phyloP scores from a whole-genome alignment of 441 rosid species.

The Bruguiera hainesii region DNA sequence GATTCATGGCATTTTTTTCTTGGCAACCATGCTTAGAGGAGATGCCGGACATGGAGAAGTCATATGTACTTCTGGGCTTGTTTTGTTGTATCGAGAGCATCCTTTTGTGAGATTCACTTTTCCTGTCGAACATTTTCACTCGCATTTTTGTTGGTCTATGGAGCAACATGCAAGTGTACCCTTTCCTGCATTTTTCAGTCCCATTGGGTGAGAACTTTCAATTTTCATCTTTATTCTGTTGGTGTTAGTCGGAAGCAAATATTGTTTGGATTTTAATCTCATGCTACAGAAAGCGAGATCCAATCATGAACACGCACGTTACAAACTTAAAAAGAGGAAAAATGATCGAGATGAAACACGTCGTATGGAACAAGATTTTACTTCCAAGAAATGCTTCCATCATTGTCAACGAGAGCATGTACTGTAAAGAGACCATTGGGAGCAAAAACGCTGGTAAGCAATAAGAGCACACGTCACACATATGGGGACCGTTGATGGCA shows the following conservation, averaged over 20 bases:
- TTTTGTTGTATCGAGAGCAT: slow-evolving; percentile 19
- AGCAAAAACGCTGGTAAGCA: no score
- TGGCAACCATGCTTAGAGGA: background rate
- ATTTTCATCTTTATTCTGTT: background rate
- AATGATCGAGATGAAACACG: no score
- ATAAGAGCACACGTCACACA: no score
- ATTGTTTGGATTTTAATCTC: background rate
- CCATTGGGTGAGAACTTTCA: slow-evolving; percentile 10
- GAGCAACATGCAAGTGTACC: slow-evolving; percentile 19
- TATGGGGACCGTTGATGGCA: no score
- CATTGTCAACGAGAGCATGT: no score
- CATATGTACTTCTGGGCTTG: slow-evolving; percentile 17
- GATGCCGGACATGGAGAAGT: background rate
- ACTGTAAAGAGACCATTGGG: no score
- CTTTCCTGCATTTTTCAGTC: slow-evolving; percentile 18
- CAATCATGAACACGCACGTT: no score
- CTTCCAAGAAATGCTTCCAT: no score
- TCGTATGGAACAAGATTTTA: no score
- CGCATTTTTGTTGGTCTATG: slow-evolving; percentile 15
- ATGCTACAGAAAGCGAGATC: no score
- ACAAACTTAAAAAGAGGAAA: no score
- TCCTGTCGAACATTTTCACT: slow-evolving; percentile 22
- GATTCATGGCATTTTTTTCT: background rate
- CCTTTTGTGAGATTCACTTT: slow-evolving; percentile 9
- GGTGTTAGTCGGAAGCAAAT: background rate